Evolutionary conservation across 331 rosid genomes (phyloP).

Genomic region (Phaseolus coccineus): DNA sequence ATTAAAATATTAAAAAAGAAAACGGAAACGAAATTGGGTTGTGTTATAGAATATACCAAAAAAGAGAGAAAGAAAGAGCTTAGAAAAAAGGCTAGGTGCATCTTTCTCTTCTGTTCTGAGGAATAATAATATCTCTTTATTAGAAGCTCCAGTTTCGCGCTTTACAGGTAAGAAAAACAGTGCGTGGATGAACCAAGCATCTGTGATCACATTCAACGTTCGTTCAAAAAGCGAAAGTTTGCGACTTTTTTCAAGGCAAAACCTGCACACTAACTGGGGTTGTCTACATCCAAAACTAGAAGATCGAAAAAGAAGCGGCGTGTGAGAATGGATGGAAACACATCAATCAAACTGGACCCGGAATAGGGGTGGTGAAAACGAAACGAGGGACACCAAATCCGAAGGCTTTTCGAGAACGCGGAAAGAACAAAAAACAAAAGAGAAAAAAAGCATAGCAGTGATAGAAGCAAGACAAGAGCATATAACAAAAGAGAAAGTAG

Average conservation of each 20-base stretch:
- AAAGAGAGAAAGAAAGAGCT: not conserved
- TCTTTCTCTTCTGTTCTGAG: conserved; percentile 39
- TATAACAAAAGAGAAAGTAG: not conserved
- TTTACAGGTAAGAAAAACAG: conserved; percentile 43
- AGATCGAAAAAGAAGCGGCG: conserved; percentile 4
- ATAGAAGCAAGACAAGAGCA: conserved; percentile 29
- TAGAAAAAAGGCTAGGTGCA: conserved; percentile 54
- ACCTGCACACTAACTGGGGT: not conserved
- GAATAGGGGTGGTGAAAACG: conserved; percentile 27
- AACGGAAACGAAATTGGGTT: conserved; percentile 10
- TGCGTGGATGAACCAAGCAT: conserved; percentile 31
- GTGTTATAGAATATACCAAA: conserved; percentile 8
- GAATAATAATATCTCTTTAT: conserved; percentile 44
- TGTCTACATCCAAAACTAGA: not conserved
- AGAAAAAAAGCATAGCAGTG: conserved; percentile 15
- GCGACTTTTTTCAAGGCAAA: conserved; percentile 29
- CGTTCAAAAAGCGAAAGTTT: conserved; percentile 29
- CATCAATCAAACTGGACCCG: conserved; percentile 5
- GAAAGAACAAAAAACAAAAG: not conserved
- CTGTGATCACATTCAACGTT: conserved; percentile 28
- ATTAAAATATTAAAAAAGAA: conserved; percentile 1
- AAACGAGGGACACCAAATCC: conserved; percentile 3
- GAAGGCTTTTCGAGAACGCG: not conserved
- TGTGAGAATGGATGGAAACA: conserved; percentile 4
- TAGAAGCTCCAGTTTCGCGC: conserved; percentile 37